A percentile compares a stretch with the other conserved stretches of the same genome.
These are phyloP conservation scores for Lineolata rhizophorae DNA, from an alignment of 495 filamentous ascomycete species.

Conservation along the genomic window DNA sequence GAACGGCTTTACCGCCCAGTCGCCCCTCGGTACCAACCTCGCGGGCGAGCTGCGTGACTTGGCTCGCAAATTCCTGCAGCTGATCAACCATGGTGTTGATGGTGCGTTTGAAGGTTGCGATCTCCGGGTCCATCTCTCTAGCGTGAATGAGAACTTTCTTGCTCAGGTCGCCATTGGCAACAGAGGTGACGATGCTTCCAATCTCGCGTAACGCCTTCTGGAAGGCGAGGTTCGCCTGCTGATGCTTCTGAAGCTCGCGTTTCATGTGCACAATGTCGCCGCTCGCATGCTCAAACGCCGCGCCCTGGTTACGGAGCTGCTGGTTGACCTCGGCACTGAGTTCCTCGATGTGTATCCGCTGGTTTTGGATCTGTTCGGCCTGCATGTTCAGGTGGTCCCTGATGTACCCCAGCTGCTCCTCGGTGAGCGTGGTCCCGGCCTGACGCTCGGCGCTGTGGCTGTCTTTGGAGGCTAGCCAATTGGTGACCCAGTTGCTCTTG, in stretches of 20 bases:
- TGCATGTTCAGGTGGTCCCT: conserved; percentile 28
- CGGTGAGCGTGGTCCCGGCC: conserved; percentile 16
- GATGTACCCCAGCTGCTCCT: conserved; percentile 24
- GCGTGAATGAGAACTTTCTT: conserved; percentile 96
- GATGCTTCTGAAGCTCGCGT: conserved; percentile 83
- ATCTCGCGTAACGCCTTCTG: conserved; percentile 94
- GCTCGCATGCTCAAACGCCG: conserved; percentile 18
- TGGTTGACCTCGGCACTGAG: conserved; percentile 18
- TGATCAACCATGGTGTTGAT: conserved; percentile 99
- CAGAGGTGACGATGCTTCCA: conserved; percentile 86
- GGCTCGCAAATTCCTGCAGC: conserved; percentile 87
- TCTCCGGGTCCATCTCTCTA: conserved; percentile 96
- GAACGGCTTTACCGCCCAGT: conserved; percentile 88
- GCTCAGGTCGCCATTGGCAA: conserved; percentile 86
- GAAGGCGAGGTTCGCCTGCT: conserved; percentile 96
- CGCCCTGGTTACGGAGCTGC: conserved; percentile 33
- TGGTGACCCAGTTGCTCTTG: conserved; percentile 18
- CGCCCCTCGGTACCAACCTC: conserved; percentile 96
- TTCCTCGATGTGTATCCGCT: conserved; percentile 32
- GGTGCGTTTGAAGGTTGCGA: conserved; percentile 94
- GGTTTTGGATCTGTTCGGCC: conserved; percentile 30
- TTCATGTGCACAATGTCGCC: conserved; percentile 52
- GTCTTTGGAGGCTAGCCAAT: conserved; percentile 15
- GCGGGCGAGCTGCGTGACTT: conserved; percentile 87
- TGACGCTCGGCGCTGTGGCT: conserved; percentile 11